A percentile compares a stretch with the other conserved stretches of the same genome.
These are phyloP conservation scores for Vanderwaltozyma tropicalis DNA, from an alignment of 805 yeast species.

Conservation along the genomic window DNA sequence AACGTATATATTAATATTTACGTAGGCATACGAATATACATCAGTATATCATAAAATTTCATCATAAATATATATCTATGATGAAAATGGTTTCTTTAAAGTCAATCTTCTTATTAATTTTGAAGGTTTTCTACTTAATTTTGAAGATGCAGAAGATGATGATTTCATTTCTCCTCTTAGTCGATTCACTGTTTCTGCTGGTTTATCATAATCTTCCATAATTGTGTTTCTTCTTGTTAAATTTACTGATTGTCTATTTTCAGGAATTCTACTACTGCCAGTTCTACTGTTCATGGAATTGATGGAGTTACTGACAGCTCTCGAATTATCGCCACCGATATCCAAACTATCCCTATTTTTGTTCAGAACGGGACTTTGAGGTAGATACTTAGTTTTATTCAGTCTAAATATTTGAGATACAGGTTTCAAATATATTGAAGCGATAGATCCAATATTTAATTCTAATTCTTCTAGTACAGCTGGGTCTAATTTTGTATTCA, in stretches of 20 bases:
- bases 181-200: slow-evolving; percentile 30
- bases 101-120: slow-evolving; percentile 24
- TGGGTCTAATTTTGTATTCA: slow-evolving; percentile 62
- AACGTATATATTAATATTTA: too few species aligned
- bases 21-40: too few species aligned
- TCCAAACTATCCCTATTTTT: slow-evolving; percentile 10
- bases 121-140: slow-evolving; percentile 28
- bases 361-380: slow-evolving; percentile 40
- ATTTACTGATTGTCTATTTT: background rate
- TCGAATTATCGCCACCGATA: slow-evolving; percentile 9
- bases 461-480: slow-evolving; percentile 69
- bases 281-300: background rate
- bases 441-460: slow-evolving; percentile 68
- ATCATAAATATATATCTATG: too few species aligned
- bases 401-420: slow-evolving; percentile 68
- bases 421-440: slow-evolving; percentile 77
- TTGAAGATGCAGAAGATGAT: slow-evolving; percentile 20
- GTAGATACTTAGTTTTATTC: slow-evolving; percentile 41
- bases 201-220: slow-evolving; percentile 33
- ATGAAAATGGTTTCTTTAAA: slow-evolving; percentile 14
- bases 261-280: background rate
- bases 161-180: slow-evolving; percentile 28
- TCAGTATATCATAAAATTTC: too few species aligned
- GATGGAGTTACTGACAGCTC: background rate
- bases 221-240: slow-evolving; percentile 6